Conservation (phyloP, 257 asterid species). For the Oldenlandia corymbosa region DNA sequence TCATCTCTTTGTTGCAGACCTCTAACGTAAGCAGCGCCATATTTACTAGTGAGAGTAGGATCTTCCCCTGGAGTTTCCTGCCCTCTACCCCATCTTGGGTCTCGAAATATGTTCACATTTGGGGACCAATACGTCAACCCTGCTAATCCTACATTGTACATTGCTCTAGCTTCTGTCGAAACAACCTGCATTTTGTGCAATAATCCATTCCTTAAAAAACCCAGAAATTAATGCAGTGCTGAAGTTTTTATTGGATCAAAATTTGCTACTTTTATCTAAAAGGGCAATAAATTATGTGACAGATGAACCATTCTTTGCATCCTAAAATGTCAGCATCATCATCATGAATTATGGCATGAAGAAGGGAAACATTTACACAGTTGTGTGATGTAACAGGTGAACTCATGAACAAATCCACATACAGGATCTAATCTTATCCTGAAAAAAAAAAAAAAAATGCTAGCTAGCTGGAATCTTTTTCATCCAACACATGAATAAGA, state of each 20-base stretch:
- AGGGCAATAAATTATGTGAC: too few relatives aligned
- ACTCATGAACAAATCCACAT: background rate
- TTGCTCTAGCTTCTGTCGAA: slow-evolving; percentile 94
- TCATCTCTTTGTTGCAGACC: slow-evolving; percentile 72
- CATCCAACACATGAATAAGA: background rate
- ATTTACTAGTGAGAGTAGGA: slow-evolving; percentile 58
- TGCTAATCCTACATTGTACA: slow-evolving; percentile 85
- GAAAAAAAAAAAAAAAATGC: background rate
- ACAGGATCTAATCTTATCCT: background rate
- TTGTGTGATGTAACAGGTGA: background rate
- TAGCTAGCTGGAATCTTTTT: slow-evolving; percentile 15
- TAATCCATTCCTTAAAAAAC: background rate
- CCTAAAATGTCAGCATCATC: background rate
- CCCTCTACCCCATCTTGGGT: slow-evolving; percentile 99
- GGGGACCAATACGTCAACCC: slow-evolving; percentile 98
- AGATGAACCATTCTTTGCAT: background rate
- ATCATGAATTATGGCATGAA: background rate
- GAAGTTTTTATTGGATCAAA: too few relatives aligned
- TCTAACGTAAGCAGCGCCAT: slow-evolving; percentile 54
- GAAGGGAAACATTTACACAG: background rate
- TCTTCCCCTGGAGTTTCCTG: slow-evolving; percentile 98
- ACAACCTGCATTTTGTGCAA: slow-evolving; percentile 51
- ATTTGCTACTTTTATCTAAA: too few relatives aligned
- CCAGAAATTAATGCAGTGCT: too few relatives aligned
- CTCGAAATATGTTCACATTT: slow-evolving; percentile 79